Base-by-base conservation (phyloP, 2,329 filamentous ascomycete species). In the Pezicula carpinea region DNA sequence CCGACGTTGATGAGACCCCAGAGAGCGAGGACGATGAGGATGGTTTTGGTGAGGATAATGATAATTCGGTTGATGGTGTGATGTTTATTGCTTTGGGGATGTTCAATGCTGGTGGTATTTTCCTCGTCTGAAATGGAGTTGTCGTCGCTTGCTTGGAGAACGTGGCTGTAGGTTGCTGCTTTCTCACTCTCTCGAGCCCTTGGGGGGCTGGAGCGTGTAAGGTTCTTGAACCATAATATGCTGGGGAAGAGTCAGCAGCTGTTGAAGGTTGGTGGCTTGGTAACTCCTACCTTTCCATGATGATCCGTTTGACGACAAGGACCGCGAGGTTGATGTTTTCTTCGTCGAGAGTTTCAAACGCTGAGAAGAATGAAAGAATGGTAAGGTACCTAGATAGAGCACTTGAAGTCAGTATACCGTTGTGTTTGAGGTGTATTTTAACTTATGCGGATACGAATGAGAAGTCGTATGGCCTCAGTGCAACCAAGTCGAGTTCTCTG, bases 111-210 rank as follows among this genome's bases (percentile, higher is more conserved):
- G 26, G 13, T 8, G 13, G 26, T 8, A 29, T 29, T 29, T 29
- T 29, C 26, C 5, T 29, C 11, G 3, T 23, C 14, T 19, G 18
- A 3, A 26, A 31, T 43, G n/a, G 11, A 22, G 17, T 31, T 33
- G 11, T 29, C 45, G 18, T 47, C 45, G 32, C 45, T 47, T n/a
- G 45, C 38, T 23, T 47, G 29, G 4, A 15, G 45, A 17, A 47
- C 32, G 22, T 19, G 45, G 29, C 45, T 47, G 38, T 47, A 47
- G 29, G 7, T 22, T 13, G 45, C 39, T 22, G 26, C 5, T 29
- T 29, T 29, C 26, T 43, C 19, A 17, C 26, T 32, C 19, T 38
- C 26, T 10, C 21, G 29, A 18, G 31, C 23, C 3, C 43, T 22
- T 17, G 22, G 13, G 5, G 4, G 21, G 10, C 19, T 47, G 13